Evolutionary conservation across 2,329 filamentous ascomycete species (phyloP), one percentile per base, ranked within the genome.

Genomic region (Colletotrichum sidae): DNA sequence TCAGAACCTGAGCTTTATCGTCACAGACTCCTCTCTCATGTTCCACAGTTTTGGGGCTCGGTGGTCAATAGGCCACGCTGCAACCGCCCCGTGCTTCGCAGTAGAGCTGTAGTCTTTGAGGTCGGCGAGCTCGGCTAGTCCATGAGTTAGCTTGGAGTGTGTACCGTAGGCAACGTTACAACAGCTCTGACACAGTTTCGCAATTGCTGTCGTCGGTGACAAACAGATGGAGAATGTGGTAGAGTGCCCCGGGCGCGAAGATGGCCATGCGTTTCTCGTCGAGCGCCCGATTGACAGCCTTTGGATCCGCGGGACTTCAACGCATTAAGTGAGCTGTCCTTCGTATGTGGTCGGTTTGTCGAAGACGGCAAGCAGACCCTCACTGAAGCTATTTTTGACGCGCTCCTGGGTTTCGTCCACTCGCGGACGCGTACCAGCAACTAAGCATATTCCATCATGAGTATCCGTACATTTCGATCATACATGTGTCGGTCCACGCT

Each of bases 401-500:
- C 77, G 70, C 57, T 80, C 79, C 68, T 82, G 76, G 44, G 74
- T 74, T 70, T 83, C 80, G 50, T 79, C 84, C 84, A 86, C 71
- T 80, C 75, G 42, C 78, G 74, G 54, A 84, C 81, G 38, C 69
- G 70, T 25, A 79, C 67, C 10, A 83, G 84, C 37, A 86, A 60
- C 6, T 79, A 75, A 5, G 72, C 69, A 67, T 83, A 81, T 38
- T 78, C 74, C 83, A 86, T 85, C 69, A 76, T 70, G 47, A 86
- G 70, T 67, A 17, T 17, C 17, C 17, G 17, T 17, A 86, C 70
- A 60, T 77, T 79, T 15, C 84, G 80, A 58, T 84, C 81, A 65
- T 80, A 78, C 53, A 81, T 80, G 72, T 87, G 84, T n/a, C 77
- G 78, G 69, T 87, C 84, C 33, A 82, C 73, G 41, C 84, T 84